Base-by-base conservation (phyloP, 108 stramenopile species). In the Epithemia pelagica region DNA sequence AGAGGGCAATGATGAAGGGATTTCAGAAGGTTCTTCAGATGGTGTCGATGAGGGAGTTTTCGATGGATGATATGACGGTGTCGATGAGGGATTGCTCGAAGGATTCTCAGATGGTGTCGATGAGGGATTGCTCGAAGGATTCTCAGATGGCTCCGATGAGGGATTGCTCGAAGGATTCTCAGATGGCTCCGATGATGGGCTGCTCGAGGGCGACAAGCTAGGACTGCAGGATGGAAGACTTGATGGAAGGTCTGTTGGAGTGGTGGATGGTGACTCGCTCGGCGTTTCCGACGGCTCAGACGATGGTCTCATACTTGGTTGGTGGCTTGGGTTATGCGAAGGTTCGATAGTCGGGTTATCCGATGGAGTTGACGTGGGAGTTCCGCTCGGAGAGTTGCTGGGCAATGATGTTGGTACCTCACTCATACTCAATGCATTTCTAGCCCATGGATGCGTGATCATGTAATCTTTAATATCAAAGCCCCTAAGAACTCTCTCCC, bases 171-270 rank as follows among this genome's bases (percentile, higher is more conserved):
- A 10, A 5, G 37, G 59, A 15, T 28, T 28, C 5, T 7, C 58
- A 19, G 59, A 29, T 60, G 66, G 66, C n/a, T 3, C 31, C 61
- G 60, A 21, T 18, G 61, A 53, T 21, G 61, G 68, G 2, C 7
- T 26, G 19, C 33, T 10, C 7, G 69, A 61, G 28, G 69, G 53
- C 7, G 25, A 3, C 21, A 28, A 8, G 5, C 37, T 37, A 26
- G 68, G 68, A 19, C n/a, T 29, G 23, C n/a, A 25, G n/a, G 68
- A 51, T 20, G 68, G 68, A 23, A 21, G 7, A 2, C 22, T 19
- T 20, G 68, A 33, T 20, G 72, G 65, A 2, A n/a, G 22, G 0
- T 29, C 1, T 54, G 72, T 73, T 15, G 65, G 65, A 28, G 15
- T 18, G 0, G 52, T 1, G 15, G 65, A 60, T 29, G 73, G 67